These are phyloP conservation scores for Brassica incana DNA, from an alignment of 345 rosid genomes.

Conservation along the genomic window DNA sequence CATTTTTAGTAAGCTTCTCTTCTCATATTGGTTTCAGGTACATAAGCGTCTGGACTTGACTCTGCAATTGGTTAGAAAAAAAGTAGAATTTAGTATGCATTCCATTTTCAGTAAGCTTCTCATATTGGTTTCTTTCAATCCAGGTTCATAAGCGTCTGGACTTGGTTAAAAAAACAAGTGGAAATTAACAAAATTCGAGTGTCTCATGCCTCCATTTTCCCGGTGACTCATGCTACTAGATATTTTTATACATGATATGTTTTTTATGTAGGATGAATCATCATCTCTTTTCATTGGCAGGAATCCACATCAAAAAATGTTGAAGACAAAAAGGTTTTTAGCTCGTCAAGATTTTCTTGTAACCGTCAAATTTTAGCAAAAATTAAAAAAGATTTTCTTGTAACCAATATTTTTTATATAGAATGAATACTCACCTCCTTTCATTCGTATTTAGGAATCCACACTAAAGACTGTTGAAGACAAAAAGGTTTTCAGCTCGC, in stretches of 20 bases:
- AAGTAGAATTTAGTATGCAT: no score
- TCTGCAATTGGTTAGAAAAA: constrained; percentile 60
- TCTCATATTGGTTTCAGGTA: constrained; percentile 47
- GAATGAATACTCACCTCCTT: not conserved
- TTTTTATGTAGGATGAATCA: not conserved
- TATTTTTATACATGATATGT: not conserved
- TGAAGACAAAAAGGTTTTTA: not conserved
- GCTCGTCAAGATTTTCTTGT: not conserved
- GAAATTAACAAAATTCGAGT: constrained; percentile 87
- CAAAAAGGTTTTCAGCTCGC: not conserved
- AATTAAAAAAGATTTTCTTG: not conserved
- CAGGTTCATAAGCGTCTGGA: no score
- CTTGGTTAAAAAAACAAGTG: constrained; percentile 51
- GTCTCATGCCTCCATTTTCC: not conserved
- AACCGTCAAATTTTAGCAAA: no score
- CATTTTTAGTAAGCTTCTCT: not conserved
- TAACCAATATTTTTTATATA: not conserved
- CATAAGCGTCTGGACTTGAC: constrained; percentile 76
- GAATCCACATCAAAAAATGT: not conserved
- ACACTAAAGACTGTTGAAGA: not conserved
- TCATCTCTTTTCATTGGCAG: not conserved
- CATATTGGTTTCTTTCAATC: no score
- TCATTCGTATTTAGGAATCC: constrained; percentile 6
- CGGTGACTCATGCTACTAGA: constrained; percentile 25
- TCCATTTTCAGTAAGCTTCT: no score